Evolutionary conservation across 306 rosid genomes (phyloP).

Genomic region (Inga oerstediana): DNA sequence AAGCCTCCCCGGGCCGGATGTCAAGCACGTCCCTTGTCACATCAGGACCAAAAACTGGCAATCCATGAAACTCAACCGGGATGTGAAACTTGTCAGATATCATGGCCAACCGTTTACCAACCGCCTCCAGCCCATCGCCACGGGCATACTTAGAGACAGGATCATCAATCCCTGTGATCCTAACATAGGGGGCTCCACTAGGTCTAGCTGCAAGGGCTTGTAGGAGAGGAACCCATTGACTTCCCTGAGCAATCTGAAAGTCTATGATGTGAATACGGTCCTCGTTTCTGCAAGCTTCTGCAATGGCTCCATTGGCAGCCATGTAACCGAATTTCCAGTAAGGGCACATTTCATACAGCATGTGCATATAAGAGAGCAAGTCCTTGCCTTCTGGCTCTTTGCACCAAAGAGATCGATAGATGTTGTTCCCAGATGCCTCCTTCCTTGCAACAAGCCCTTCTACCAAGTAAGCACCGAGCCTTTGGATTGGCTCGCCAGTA

Average conservation of each 20-base stretch:
- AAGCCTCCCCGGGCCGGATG: slow-evolving; percentile 74
- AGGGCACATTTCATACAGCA: slow-evolving; percentile 80
- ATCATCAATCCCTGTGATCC: slow-evolving; percentile 88
- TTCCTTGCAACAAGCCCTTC: slow-evolving; percentile 93
- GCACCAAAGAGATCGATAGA: slow-evolving; percentile 70
- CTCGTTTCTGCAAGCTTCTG: slow-evolving; percentile 85
- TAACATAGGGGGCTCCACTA: slow-evolving; percentile 72
- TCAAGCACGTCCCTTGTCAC: slow-evolving; percentile 73
- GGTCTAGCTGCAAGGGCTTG: slow-evolving; percentile 95
- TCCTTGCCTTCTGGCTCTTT: slow-evolving; percentile 78
- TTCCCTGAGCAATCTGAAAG: slow-evolving; percentile 83
- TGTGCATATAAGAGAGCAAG: slow-evolving; percentile 75
- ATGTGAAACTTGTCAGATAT: slow-evolving; percentile 61
- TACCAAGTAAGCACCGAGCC: slow-evolving; percentile 87
- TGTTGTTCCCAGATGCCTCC: slow-evolving; percentile 69
- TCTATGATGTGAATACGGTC: slow-evolving; percentile 84
- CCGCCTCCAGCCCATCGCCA: slow-evolving; percentile 69
- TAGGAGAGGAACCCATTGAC: slow-evolving; percentile 84
- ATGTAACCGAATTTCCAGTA: slow-evolving; percentile 88
- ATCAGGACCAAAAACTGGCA: slow-evolving; percentile 65
- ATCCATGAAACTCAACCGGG: slow-evolving; percentile 71
- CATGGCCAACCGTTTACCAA: slow-evolving; percentile 52
- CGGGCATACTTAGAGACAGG: slow-evolving; percentile 69
- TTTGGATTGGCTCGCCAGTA: slow-evolving; percentile 77
- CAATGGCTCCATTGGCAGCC: slow-evolving; percentile 96